Conservation (phyloP, 1,139 yeast species). For the Nadsonia starkeyi-henricii region DNA sequence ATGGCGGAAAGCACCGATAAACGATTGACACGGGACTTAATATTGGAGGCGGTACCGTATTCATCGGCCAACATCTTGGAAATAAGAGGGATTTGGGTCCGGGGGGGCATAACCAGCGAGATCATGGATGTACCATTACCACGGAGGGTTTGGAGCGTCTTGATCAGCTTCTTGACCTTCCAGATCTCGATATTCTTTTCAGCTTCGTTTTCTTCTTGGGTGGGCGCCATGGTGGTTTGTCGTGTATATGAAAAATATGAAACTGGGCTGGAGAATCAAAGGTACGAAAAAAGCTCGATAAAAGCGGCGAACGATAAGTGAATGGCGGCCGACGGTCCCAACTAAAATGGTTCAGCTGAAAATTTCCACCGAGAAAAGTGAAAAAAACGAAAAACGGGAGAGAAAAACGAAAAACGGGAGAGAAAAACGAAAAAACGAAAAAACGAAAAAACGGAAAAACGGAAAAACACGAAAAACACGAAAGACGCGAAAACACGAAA, state of each 20-base stretch:
- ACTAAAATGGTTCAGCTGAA: too few relatives aligned
- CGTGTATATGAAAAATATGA: not conserved
- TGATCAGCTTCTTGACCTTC: slow-evolving; percentile 78
- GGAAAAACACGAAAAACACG: too few relatives aligned
- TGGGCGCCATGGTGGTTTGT: not conserved
- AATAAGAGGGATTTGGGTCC: slow-evolving; percentile 76
- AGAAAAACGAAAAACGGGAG: too few relatives aligned
- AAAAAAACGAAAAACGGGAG: too few relatives aligned
- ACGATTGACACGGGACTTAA: slow-evolving; percentile 93
- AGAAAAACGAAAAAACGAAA: too few relatives aligned
- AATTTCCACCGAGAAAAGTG: too few relatives aligned
- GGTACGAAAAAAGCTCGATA: too few relatives aligned
- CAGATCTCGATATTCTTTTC: slow-evolving; percentile 96
- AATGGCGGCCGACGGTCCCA: too few relatives aligned
- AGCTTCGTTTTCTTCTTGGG: slow-evolving; percentile 37
- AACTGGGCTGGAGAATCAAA: not conserved
- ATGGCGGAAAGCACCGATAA: slow-evolving; percentile 90
- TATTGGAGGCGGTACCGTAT: slow-evolving; percentile 96
- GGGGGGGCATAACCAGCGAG: slow-evolving; percentile 88
- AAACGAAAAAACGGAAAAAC: too few relatives aligned
- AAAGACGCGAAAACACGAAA: too few relatives aligned
- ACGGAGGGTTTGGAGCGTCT: slow-evolving; percentile 75
- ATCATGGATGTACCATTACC: slow-evolving; percentile 99
- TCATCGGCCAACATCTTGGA: slow-evolving; percentile 94
- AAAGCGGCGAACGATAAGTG: too few relatives aligned